Percentiles rank a stretch among this genome's conserved stretches.
phyloP scores from a whole-genome alignment of 2,329 filamentous ascomycete genomes.

The Cephalotrichum gorgonifer region DNA sequence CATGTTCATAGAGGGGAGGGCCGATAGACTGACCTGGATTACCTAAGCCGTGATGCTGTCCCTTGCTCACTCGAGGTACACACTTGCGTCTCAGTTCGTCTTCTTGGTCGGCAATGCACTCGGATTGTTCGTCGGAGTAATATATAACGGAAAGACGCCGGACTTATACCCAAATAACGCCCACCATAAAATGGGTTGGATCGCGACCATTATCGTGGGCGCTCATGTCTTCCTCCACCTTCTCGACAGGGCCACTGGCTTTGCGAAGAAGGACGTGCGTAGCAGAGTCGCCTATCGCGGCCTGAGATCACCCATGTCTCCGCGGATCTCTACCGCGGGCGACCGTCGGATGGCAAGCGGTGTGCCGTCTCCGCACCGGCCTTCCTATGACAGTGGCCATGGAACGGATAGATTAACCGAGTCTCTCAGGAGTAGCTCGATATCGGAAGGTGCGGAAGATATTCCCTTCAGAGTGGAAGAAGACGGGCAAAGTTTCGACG shows the following conservation, averaged over 20 bases:
- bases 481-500: constrained; percentile 31
- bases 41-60: constrained; percentile 72
- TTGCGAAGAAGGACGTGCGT: background rate
- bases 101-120: constrained; percentile 56
- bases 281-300: background rate
- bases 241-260: constrained; percentile 47
- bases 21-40: background rate
- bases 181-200: constrained; percentile 86
- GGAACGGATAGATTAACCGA: constrained; percentile 61
- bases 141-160: constrained; percentile 74
- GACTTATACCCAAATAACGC: constrained; percentile 80
- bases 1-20: background rate
- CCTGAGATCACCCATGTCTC: background rate
- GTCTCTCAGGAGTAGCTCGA: constrained; percentile 54
- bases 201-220: constrained; percentile 60
- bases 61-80: constrained; percentile 65
- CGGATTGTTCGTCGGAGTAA: constrained; percentile 52
- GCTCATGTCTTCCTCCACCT: constrained; percentile 62
- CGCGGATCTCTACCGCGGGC: constrained; percentile 4
- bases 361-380: constrained; percentile 28
- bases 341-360: constrained; percentile 33
- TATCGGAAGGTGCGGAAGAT: constrained; percentile 47
- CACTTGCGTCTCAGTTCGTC: constrained; percentile 55
- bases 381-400: constrained; percentile 64
- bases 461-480: constrained; percentile 24